Base-by-base conservation (phyloP, 2,329 filamentous ascomycete genomes). In the Coniochaeta sp. region DNA sequence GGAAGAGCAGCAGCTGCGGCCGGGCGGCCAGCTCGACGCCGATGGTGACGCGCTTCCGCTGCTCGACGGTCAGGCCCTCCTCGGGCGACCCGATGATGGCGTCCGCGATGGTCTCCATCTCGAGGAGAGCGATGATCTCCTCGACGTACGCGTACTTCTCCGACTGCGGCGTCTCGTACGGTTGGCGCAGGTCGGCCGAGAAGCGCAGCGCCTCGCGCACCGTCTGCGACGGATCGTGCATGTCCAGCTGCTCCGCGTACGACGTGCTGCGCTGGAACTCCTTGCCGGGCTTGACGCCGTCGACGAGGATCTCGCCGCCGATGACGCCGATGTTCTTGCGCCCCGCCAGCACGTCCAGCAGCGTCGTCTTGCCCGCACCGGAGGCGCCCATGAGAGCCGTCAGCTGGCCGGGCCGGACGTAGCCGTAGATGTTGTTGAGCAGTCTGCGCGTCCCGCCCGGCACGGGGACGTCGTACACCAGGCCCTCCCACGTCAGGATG, bases 11-110 rank as follows among this genome's bases (percentile, higher is more conserved):
- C 6, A 92, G 77, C 65, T 90, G 83, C 1, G 89, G 89, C 73
- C 90, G 95, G 17, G 92, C 92, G 9, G 90, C 91, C 8, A 96
- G 80, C 70, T 96, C 92, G 10, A 96, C 91, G 67, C 90, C 92
- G 61, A 96, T 96, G 0, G 92, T 96, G n/a, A 96, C 84, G 67
- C 91, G 89, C 74, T 87, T 87, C 57, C 82, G 79, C 72, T 86
- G 82, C 68, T 86, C 84, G 14, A 85, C 82, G 4, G 87, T 89
- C 26, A 89, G 77, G 63, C 89, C 91, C 69, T 89, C 88, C 68
- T 93, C 82, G 3, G 81, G 77, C 2, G 73, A 76, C 32, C 83
- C 82, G 57, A 86, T 84, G 34, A 85, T 81, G 59, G 80, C 81
- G 68, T 86, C 83, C 1, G 83, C 82, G 42, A 84, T 82, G 8